Base-by-base conservation (phyloP, 257 asterid species). In the Mitragyna speciosa region DNA sequence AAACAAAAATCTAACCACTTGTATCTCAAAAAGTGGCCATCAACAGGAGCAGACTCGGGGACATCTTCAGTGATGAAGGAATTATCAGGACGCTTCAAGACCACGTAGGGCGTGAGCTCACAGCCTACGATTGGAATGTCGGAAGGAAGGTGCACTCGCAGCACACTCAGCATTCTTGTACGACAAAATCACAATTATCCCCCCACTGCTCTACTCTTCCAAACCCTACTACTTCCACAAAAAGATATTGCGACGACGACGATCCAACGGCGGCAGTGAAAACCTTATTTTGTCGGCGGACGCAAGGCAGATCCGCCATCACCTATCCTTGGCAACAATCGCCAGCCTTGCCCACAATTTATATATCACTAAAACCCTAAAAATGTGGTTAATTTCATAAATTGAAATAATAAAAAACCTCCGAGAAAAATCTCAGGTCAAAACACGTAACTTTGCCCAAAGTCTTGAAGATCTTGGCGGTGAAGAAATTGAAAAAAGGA, bases 91-190 rank as follows among this genome's bases (percentile, higher is more conserved):
- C 96, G 95, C 81, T 85, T 89, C 86, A 92, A 79, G 43, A 95
- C 93, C 71, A 95, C 96, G 52, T 93, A 95, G 0, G 99, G 99
- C 66, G 93, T 90, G 85, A 95, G 88, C 82, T 95, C 98, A 79
- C 99, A 95, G 77, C 98, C 98, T 31, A 95, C 99, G 54, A 95
- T 92, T 51, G 99, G 98, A 79, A 95, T 95, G 80, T 93, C 99
- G 70, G 99, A 92, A 70, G 99, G 98, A 72, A 95, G 92, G 89
- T 95, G 98, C 88, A 95, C 94, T 76, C 98, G 89, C 67, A 88
- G 86, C 88, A 95, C 94, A 85, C 86, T 93, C 92, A 95, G 94
- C 99, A 95, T 95, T 86, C 86, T 90, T 66, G 76, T 71, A 66
- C 16, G 59, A 66, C 22, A 71, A 54, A n/a, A 69, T 33, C 30